Evolutionary conservation across 352 stramenopile genomes (phyloP), one percentile per base, ranked within the genome.

Genomic region (Elongisporangium senticosum): DNA sequence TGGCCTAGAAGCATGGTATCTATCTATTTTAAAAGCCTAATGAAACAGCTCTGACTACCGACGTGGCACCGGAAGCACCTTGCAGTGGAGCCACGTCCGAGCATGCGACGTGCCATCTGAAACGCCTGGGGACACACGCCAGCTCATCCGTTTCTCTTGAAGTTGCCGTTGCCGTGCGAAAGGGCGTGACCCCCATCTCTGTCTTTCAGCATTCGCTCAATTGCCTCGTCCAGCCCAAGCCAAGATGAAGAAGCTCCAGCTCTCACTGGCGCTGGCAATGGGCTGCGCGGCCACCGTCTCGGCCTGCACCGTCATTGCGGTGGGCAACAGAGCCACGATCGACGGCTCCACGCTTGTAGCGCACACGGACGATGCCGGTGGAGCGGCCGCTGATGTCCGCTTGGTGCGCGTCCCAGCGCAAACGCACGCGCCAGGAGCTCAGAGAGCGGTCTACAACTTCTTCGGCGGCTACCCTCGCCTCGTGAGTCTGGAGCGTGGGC

Each of bases 391-490:
- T 17, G 93, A 98, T 63, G 76, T 96, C 21, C 86, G 94, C 11
- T 74, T 98, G 22, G 87, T 96, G 51, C 88, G 87, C 33, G 89
- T 98, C 26, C 93, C 93, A 10, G 92, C 92, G 1, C 67, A 78
- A 24, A 79, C 97, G 49, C 74, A 91, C 54, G 51, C 59, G 0
- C 15, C 55, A 1, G 72, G 63, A 13, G 64, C 72, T 4, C 62
- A 70, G 23, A 79, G 86, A 0, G 69, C 80, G 0, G 71, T 95
- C 37, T 93, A 87, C 67, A 83, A 79, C 58, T 79, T 90, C 61
- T 73, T 77, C 19, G 72, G 77, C 48, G 84, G 85, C 4, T 96
- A 86, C 53, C 87, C 88, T 6, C 71, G 83, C 14, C 67, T 95
- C 17, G 79, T 97, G 49, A 67, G 68, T 7, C 65, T 76, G 11